Percentiles rank a stretch among this genome's conserved stretches.
Conservation (phyloP, 139 green algal species). For the Asterochloris erici region DNA sequence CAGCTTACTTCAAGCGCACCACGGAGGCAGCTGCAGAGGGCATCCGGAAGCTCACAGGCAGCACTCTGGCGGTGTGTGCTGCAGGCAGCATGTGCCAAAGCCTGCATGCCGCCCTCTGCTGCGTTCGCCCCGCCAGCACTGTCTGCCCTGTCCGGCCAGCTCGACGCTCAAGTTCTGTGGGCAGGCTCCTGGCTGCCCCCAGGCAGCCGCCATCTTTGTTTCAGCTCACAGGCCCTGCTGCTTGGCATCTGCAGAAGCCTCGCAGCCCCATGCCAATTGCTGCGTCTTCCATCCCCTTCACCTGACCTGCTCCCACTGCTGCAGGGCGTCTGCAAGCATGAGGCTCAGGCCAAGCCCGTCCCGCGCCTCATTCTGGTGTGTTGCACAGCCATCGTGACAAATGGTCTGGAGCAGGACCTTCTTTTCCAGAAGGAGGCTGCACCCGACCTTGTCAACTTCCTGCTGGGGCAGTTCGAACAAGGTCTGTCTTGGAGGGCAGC, state of each 20-base stretch:
- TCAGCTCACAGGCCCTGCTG: no score
- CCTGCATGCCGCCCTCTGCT: no score
- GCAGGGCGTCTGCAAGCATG: conserved; percentile 22
- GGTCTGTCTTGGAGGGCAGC: not conserved
- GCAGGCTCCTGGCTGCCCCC: no score
- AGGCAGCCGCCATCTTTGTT: no score
- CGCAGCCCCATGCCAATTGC: no score
- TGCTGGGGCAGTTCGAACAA: conserved; percentile 26
- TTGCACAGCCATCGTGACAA: conserved; percentile 9
- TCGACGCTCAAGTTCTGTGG: no score
- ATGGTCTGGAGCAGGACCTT: conserved; percentile 9
- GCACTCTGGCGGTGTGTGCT: conserved; percentile 6
- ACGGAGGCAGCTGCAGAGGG: conserved; percentile 10
- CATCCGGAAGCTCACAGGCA: conserved; percentile 10
- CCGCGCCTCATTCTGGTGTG: conserved; percentile 25
- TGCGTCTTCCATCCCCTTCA: not conserved
- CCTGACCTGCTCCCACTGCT: not conserved
- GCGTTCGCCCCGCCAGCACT: no score
- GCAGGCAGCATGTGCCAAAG: no score
- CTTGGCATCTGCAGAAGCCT: no score
- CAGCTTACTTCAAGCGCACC: conserved; percentile 8
- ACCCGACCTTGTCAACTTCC: conserved; percentile 25
- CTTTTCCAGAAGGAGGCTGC: conserved; percentile 26
- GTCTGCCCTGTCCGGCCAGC: no score
- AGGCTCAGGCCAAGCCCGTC: conserved; percentile 12